Conservation (phyloP, 2,329 filamentous ascomycete genomes). For the Talaromyces piceae region DNA sequence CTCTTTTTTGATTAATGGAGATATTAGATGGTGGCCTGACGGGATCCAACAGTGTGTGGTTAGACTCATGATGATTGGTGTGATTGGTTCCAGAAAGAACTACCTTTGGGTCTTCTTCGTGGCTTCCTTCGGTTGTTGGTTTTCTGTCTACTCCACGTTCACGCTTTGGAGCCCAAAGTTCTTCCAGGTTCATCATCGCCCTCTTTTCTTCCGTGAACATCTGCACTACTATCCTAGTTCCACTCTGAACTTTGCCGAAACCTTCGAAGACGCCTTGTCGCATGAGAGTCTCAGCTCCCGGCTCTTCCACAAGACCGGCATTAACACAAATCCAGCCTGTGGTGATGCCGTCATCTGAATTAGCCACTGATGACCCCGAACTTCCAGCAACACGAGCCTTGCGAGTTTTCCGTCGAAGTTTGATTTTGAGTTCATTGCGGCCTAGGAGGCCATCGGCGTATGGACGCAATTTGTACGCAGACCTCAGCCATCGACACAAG, state of each 20-base stretch:
- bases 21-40: conserved; percentile 15
- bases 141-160: conserved; percentile 3
- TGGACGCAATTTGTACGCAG: conserved; percentile 62
- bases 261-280: conserved; percentile 53
- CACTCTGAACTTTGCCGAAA: conserved; percentile 57
- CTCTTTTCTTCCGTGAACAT: conserved; percentile 66
- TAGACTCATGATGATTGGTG: conserved; percentile 16
- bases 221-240: conserved; percentile 60
- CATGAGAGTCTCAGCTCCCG: conserved; percentile 25
- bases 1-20: conserved; percentile 22
- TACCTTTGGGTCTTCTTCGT: conserved; percentile 9
- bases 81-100: conserved; percentile 17
- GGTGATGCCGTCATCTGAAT: conserved; percentile 76
- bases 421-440: conserved; percentile 83
- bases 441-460: conserved; percentile 83
- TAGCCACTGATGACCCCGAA: conserved; percentile 48
- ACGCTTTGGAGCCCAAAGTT: conserved; percentile 50
- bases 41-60: conserved; percentile 14
- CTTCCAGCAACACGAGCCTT: conserved; percentile 73
- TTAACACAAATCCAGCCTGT: conserved; percentile 98
- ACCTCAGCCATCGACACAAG: conserved; percentile 78
- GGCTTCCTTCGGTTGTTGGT: neutral
- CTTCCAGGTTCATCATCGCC: conserved; percentile 59
- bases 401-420: conserved; percentile 70
- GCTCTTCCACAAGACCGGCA: conserved; percentile 61